Evolutionary conservation across 1,139 yeast species (phyloP).

Genomic region (Suhomyces taliae): DNA sequence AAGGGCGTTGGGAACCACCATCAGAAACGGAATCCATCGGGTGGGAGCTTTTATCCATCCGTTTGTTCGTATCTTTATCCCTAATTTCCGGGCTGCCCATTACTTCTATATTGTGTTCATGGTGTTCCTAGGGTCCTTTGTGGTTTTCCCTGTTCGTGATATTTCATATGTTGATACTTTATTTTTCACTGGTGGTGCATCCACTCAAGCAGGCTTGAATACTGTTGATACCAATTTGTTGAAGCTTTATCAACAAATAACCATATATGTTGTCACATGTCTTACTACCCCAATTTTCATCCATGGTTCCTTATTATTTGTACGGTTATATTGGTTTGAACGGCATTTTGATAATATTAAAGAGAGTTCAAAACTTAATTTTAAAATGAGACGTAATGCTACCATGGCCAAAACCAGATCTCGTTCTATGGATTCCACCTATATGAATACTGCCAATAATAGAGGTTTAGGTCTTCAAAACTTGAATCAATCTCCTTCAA

Average conservation of each 20-base stretch:
- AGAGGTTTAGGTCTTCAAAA: slow-evolving; percentile 30
- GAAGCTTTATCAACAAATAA: slow-evolving; percentile 74
- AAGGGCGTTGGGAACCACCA: slow-evolving; percentile 19
- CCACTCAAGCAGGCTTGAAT: slow-evolving; percentile 91
- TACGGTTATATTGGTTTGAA: slow-evolving; percentile 90
- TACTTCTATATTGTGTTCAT: slow-evolving; percentile 59
- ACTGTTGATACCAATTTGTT: slow-evolving; percentile 67
- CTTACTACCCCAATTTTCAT: slow-evolving; percentile 87
- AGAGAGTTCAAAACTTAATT: slow-evolving; percentile 68
- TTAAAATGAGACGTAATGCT: slow-evolving; percentile 76
- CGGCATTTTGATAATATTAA: slow-evolving; percentile 82
- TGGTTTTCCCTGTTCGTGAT: slow-evolving; percentile 73
- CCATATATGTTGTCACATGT: slow-evolving; percentile 57
- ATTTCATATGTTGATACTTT: slow-evolving; percentile 74
- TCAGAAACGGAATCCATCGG: slow-evolving; percentile 27
- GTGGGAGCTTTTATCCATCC: slow-evolving; percentile 38
- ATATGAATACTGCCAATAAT: slow-evolving; percentile 39
- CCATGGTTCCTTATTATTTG: slow-evolving; percentile 73
- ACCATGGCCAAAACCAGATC: slow-evolving; percentile 68
- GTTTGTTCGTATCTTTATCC: slow-evolving; percentile 51
- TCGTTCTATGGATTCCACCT: slow-evolving; percentile 29
- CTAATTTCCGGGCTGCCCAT: slow-evolving; percentile 79
- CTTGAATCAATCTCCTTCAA: not conserved
- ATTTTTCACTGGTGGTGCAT: slow-evolving; percentile 71
- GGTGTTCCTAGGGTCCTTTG: slow-evolving; percentile 64